Base-by-base conservation (phyloP, 805 yeast genomes). In the Lachancea sp. region DNA sequence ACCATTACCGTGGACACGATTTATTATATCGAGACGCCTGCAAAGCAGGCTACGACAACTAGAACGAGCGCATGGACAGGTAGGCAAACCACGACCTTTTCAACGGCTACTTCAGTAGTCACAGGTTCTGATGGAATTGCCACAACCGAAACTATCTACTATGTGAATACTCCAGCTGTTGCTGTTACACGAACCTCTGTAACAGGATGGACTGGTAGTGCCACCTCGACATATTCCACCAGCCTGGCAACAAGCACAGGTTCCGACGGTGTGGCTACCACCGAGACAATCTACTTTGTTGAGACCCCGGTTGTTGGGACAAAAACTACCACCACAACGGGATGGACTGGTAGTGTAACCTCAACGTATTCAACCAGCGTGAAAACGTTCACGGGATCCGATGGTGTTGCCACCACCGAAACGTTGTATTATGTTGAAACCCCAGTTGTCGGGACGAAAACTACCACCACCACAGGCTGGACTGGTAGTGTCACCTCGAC, bases 121-220 rank as follows among this genome's bases (percentile, higher is more conserved):
- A 16, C 38, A 17, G 41, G 40, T 3, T 15, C 43, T 19, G 40
- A 39, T 19, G 44, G 47, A 7, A 36, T 36, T 18, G 37, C 41
- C 25, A 51, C 55, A 3, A 31, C 45, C 22, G 31, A 44, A 18
- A 49, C 52, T 15, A 29, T 51, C 18, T 49, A 46, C 46, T 42
- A 51, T 38, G 54, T 44, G 19, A 45, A 45, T 41, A 48, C 51
- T 17, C 49, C 49, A 13, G 49, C 29, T 12, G 18, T 31, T 19
- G 46, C 33, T 13, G 22, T 12, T 16, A 36, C 33, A 32, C 29
- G 49, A 15, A 37, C 49, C 2, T n/a, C 35, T 15, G 41, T 43
- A 7, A 48, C 44, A 15, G 44, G 50, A 35, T 52, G 56, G 54
- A 47, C 47, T 26, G 53, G 56, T 22, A 30, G 45, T 10, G 29